Base-by-base conservation (phyloP, 2,329 filamentous ascomycete genomes). In the Salinomyces thailandicus region DNA sequence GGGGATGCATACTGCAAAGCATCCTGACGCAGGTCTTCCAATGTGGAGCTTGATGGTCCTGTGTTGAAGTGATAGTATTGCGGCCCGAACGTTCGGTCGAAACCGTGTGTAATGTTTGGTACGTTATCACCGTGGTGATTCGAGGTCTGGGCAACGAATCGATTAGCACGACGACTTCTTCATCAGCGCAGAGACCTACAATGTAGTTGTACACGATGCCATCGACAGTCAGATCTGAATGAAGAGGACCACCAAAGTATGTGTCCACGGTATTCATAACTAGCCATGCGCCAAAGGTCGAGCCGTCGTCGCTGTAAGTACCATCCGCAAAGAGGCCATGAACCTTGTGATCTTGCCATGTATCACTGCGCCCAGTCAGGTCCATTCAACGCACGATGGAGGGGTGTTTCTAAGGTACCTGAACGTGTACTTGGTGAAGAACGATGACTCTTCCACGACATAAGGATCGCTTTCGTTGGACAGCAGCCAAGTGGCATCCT, bases 351-450 rank as follows among this genome's bases (percentile, higher is more conserved):
- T 75, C 64, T 33, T 73, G 62, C 72, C 73, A 78, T 2, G 63
- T 63, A 39, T 73, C 71, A 4, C 66, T 63, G 2, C 4, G n/a
- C 22, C 9, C n/a, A 8, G 22, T 26, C 4, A 26, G 22, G 9
- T 8, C 2, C 9, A n/a, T 8, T 2, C 9, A n/a, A 26, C 22
- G 22, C 9, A 9, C 22, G n/a, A 9, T n/a, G 9, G 22, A 26
- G 9, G n/a, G 22, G 9, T 26, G 9, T n/a, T 8, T 26, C n/a
- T 8, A 26, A n/a, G 9, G n/a, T 26, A 26, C 22, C 22, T 26
- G 40, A 79, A 78, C 0, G 71, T 78, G 47, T 79, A 79, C 51
- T 80, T 80, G 15, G 75, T 79, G 48, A 78, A 80, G 53, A 77
- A 79, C 31, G 77, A 70, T 2, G 71, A 63, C 38, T 72, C 66